Base-by-base conservation (phyloP, 352 stramenopile species). In the Blastocystis sp. region DNA sequence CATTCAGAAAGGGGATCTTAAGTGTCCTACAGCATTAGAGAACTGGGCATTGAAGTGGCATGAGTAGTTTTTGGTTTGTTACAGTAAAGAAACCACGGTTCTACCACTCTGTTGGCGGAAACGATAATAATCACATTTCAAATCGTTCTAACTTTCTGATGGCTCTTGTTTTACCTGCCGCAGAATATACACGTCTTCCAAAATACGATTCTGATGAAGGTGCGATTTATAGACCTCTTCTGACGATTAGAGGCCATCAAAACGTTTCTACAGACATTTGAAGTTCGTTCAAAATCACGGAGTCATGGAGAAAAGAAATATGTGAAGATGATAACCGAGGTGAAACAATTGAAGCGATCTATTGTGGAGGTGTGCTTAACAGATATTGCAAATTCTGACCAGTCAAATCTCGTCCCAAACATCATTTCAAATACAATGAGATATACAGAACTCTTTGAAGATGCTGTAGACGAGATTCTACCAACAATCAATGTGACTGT, bases 401-500 rank as follows among this genome's bases (percentile, higher is more conserved):
- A 78, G 42, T n/a, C 24, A 14, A 6, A 9, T 0, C n/a, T 95
- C 51, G 92, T 93, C 24, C 88, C 89, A 12, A 93, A 92, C 57
- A 92, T 95, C 63, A 77, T 92, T 66, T 91, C 91, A 61, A 95
- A 95, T 78, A 92, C 92, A 73, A 89, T 92, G 14, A 90, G 93
- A n/a, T 95, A 95, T 90, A 91, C 95, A 42, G 90, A 91, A 78
- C 90, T 95, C 14, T 93, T 95, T 63, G 88, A 92, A 0, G 92
- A 95, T 75, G 93, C 92, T 16, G 91, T 95, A 56, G 93, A 95
- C 56, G 92, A 94, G 77, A 92, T 93, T 66, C 88, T 95, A 3
- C 92, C 92, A 11, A 78, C 66, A 14, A 78, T 78, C 58, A 39
- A 14, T 19, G 27, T 52, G 24, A 58, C 35, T 19, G 66, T 54